A percentile compares a stretch with the other conserved stretches of the same genome.
phyloP scores from a whole-genome alignment of 2,329 filamentous ascomycete genomes.

The Penicillium janthinellum region DNA sequence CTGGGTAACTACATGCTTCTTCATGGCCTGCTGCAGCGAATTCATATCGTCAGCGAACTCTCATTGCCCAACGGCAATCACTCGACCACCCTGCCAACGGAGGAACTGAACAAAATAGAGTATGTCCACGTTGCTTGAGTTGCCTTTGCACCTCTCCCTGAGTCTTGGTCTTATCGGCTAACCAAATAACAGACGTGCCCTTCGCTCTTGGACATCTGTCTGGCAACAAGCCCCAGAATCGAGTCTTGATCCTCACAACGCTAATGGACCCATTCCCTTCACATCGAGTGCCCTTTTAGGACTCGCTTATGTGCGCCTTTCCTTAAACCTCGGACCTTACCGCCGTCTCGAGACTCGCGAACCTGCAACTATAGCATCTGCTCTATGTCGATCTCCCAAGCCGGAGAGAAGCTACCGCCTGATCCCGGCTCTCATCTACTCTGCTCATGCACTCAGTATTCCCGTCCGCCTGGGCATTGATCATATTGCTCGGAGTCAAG shows the following conservation, averaged over 20 bases:
- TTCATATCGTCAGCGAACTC: constrained; percentile 46
- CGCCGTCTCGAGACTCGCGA: constrained; percentile 67
- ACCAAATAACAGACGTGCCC: constrained; percentile 29
- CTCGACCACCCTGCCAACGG: constrained; percentile 34
- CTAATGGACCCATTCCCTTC: constrained; percentile 38
- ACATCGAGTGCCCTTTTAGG: constrained; percentile 37
- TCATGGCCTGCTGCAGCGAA: constrained; percentile 71
- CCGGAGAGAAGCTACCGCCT: constrained; percentile 62
- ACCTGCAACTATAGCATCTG: constrained; percentile 61
- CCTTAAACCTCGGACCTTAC: constrained; percentile 58
- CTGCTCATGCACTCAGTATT: constrained; percentile 68
- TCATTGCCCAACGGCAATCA: constrained; percentile 36
- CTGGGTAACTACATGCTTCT: constrained; percentile 72
- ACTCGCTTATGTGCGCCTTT: constrained; percentile 37
- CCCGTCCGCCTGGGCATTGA: constrained; percentile 41
- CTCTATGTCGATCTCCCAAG: constrained; percentile 61
- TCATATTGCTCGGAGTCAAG: constrained; percentile 40
- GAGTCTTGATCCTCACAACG: constrained; percentile 38
- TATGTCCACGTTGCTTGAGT: constrained; percentile 15
- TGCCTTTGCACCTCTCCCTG: too few relatives aligned
- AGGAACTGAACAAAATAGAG: constrained; percentile 40
- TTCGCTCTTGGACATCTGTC: constrained; percentile 39
- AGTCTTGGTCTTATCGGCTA: not conserved
- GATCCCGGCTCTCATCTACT: constrained; percentile 66
- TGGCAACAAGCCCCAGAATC: constrained; percentile 42